phyloP scores from a whole-genome alignment of 768 basidiomycete genomes.

The Postia placenta region DNA sequence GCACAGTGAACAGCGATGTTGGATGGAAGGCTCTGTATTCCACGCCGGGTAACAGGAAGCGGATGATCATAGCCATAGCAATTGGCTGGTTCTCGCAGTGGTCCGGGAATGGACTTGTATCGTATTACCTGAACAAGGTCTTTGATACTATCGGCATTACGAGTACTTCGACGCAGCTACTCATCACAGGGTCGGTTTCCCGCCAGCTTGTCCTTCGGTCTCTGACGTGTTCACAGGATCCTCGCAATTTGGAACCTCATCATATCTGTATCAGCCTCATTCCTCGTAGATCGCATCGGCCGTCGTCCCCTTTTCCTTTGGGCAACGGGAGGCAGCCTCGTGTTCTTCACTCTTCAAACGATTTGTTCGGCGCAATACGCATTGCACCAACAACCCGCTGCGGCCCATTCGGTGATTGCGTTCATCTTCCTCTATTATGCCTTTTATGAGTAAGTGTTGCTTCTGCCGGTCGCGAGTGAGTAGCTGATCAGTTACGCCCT shows the following conservation, averaged over 20 bases:
- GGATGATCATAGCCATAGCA: conserved; percentile 50
- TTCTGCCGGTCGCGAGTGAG: background rate
- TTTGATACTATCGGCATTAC: conserved; percentile 47
- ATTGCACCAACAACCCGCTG: conserved; percentile 18
- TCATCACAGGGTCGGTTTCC: conserved; percentile 16
- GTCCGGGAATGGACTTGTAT: conserved; percentile 17
- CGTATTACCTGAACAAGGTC: conserved; percentile 47
- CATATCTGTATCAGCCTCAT: conserved; percentile 42
- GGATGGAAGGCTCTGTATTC: conserved; percentile 45
- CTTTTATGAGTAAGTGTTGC: conserved; percentile 24
- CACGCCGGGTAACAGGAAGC: conserved; percentile 45
- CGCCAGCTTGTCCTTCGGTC: background rate
- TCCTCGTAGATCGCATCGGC: conserved; percentile 44
- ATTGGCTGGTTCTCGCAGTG: conserved; percentile 56
- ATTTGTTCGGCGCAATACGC: conserved; percentile 29
- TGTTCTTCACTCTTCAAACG: conserved; percentile 35
- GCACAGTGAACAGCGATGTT: conserved; percentile 28
- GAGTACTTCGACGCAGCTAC: conserved; percentile 36
- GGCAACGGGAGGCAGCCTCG: conserved; percentile 34
- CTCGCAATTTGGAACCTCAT: conserved; percentile 45
- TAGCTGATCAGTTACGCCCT: background rate
- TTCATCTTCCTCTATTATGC: conserved; percentile 40
- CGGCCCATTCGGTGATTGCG: conserved; percentile 38
- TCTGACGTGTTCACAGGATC: background rate
- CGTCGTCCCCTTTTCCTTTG: conserved; percentile 44